phyloP scores from a whole-genome alignment of 2,329 filamentous ascomycete genomes.

The Claviceps sp. region DNA sequence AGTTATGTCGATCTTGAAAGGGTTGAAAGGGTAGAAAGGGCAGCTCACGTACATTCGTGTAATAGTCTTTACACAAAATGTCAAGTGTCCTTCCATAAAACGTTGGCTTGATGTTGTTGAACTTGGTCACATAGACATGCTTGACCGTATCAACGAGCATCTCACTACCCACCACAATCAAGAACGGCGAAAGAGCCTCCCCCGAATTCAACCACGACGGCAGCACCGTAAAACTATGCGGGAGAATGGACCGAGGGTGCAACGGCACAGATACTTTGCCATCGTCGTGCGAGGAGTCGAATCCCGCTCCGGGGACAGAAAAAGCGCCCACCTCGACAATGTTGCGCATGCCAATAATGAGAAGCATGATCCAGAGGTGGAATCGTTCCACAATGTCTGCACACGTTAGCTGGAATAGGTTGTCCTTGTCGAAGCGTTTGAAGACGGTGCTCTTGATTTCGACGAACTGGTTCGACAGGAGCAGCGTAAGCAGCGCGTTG shows the following conservation, averaged over 20 bases:
- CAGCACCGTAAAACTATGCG: conserved; percentile 80
- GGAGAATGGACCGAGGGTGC: conserved; percentile 62
- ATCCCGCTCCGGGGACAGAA: conserved; percentile 43
- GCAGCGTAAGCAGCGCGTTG: conserved; percentile 79
- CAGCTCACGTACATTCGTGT: conserved; percentile 57
- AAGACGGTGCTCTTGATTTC: conserved; percentile 98
- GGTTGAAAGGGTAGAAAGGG: not conserved
- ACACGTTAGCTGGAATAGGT: conserved; percentile 89
- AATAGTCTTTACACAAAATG: conserved; percentile 93
- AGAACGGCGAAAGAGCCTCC: conserved; percentile 81
- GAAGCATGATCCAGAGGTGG: conserved; percentile 92
- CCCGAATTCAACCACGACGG: conserved; percentile 66
- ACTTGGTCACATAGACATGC: conserved; percentile 95
- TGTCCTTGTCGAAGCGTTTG: conserved; percentile 97
- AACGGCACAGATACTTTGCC: conserved; percentile 44
- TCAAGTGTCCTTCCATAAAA: conserved; percentile 87
- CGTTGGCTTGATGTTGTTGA: conserved; percentile 88
- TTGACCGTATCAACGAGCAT: conserved; percentile 97
- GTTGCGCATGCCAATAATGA: conserved; percentile 92
- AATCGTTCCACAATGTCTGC: conserved; percentile 95
- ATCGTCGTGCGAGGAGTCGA: conserved; percentile 32
- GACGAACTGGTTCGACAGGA: conserved; percentile 96
- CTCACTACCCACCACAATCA: conserved; percentile 89
- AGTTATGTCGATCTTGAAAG: not conserved
- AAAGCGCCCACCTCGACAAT: conserved; percentile 89